Evolutionary conservation across 768 basidiomycete species (phyloP).

Genomic region (Daedalea quercina): DNA sequence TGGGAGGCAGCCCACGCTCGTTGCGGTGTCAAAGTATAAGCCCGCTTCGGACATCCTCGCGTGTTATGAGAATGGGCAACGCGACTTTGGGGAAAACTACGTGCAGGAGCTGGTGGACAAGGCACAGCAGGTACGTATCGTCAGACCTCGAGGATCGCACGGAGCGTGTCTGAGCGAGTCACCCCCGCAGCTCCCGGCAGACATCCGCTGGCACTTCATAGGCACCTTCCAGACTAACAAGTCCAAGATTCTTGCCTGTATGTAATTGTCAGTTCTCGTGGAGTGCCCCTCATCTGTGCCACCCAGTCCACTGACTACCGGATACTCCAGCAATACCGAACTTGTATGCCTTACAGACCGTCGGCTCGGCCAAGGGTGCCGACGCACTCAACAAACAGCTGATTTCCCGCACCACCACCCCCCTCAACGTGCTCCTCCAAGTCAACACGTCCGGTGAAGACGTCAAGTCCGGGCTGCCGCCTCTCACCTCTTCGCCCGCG

Average conservation of each 20-base stretch:
- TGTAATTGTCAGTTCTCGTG: slow-evolving; percentile 17
- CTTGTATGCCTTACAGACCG: slow-evolving; percentile 79
- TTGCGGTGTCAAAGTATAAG: slow-evolving; percentile 93
- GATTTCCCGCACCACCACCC: slow-evolving; percentile 37
- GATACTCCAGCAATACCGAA: slow-evolving; percentile 70
- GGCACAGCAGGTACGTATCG: slow-evolving; percentile 32
- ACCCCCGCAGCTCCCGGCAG: slow-evolving; percentile 69
- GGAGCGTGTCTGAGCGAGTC: background rate
- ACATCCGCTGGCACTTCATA: slow-evolving; percentile 97
- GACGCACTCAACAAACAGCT: slow-evolving; percentile 72
- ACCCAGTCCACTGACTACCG: background rate
- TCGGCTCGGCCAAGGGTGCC: slow-evolving; percentile 78
- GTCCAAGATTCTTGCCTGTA: slow-evolving; percentile 81
- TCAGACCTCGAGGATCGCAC: background rate
- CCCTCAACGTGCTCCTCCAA: slow-evolving; percentile 82
- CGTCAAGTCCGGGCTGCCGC: slow-evolving; percentile 78
- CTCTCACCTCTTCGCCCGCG: slow-evolving; percentile 34
- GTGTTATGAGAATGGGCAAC: slow-evolving; percentile 74
- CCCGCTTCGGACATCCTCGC: slow-evolving; percentile 81
- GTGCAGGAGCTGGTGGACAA: slow-evolving; percentile 91
- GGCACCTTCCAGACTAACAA: slow-evolving; percentile 93
- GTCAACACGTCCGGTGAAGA: slow-evolving; percentile 95
- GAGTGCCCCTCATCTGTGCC: background rate
- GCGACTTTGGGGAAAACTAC: slow-evolving; percentile 98
- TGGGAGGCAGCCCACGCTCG: slow-evolving; percentile 37